phyloP scores from a whole-genome alignment of 2,329 filamentous ascomycete genomes.

The Alternaria conjuncta region DNA sequence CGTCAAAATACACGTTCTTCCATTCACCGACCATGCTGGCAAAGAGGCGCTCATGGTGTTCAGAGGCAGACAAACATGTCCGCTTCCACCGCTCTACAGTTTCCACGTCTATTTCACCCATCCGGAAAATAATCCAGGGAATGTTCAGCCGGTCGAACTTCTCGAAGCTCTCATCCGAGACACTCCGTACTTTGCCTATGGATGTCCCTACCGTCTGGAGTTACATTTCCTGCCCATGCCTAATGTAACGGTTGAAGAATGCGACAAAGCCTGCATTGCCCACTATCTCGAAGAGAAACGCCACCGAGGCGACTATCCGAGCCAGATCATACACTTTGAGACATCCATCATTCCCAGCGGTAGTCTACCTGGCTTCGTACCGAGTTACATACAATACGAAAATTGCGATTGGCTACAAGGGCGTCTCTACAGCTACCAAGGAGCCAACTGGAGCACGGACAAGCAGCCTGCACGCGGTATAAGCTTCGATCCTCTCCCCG shows the following conservation, averaged over 20 bases:
- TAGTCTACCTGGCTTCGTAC: neutral
- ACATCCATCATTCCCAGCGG: neutral
- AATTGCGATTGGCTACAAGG: neutral
- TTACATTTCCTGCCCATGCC: neutral
- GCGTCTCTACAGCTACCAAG: neutral
- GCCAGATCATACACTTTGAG: neutral
- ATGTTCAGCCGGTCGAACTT: constrained; percentile 12
- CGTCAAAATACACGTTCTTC: constrained; percentile 14
- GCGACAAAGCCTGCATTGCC: neutral
- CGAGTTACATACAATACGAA: neutral
- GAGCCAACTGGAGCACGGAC: neutral
- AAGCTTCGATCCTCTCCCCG: neutral
- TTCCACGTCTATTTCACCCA: constrained; percentile 21
- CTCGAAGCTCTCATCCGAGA: constrained; percentile 10
- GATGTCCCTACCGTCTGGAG: neutral
- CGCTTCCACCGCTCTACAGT: constrained; percentile 16
- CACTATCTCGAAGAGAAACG: neutral
- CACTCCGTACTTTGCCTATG: constrained; percentile 1
- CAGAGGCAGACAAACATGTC: constrained; percentile 5
- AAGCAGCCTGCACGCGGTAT: neutral
- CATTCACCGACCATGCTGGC: constrained; percentile 15
- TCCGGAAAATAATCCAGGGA: constrained; percentile 9
- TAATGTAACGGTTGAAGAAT: neutral
- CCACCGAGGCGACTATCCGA: neutral
- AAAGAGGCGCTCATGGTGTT: constrained; percentile 15